phyloP scores from a whole-genome alignment of 345 rosid genomes.

The Boechera stricta region DNA sequence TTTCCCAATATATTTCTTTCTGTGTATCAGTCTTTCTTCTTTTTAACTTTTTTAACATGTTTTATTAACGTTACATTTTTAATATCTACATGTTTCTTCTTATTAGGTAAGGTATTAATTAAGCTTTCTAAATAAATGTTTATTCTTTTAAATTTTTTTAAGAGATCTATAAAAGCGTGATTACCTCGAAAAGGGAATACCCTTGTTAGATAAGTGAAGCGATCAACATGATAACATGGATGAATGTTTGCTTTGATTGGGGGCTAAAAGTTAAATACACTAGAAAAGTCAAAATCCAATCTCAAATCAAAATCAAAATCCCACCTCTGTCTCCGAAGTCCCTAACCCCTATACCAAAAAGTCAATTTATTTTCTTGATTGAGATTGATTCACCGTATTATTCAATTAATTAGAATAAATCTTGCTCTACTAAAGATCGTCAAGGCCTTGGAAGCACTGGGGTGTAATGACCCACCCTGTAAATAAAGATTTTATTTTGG shows the following conservation, averaged over 20 bases:
- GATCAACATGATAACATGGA: conserved; percentile 25
- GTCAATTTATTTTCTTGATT: conserved; percentile 10
- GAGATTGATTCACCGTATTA: neutral
- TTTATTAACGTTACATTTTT: no score
- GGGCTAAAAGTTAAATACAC: neutral
- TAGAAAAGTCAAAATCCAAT: conserved; percentile 13
- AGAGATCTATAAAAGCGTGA: neutral
- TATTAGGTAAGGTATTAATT: conserved; percentile 1
- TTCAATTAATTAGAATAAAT: neutral
- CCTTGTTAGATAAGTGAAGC: neutral
- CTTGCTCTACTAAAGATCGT: no score
- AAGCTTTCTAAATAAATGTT: neutral
- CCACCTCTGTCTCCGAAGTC: neutral
- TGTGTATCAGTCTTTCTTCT: neutral
- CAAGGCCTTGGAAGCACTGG: neutral
- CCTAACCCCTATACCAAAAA: conserved; percentile 4
- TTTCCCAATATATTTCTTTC: neutral
- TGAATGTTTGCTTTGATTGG: conserved; percentile 27
- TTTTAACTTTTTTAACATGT: neutral
- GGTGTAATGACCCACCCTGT: neutral
- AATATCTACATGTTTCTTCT: conserved; percentile 2
- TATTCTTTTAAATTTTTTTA: neutral
- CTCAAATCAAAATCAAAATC: neutral
- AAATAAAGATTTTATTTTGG: neutral
- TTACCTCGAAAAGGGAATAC: neutral